Percentiles rank a stretch among this genome's conserved stretches.
Evolutionary conservation across 2,329 filamentous ascomycete species (phyloP).

Genomic region (Plectosphaerella sp.): DNA sequence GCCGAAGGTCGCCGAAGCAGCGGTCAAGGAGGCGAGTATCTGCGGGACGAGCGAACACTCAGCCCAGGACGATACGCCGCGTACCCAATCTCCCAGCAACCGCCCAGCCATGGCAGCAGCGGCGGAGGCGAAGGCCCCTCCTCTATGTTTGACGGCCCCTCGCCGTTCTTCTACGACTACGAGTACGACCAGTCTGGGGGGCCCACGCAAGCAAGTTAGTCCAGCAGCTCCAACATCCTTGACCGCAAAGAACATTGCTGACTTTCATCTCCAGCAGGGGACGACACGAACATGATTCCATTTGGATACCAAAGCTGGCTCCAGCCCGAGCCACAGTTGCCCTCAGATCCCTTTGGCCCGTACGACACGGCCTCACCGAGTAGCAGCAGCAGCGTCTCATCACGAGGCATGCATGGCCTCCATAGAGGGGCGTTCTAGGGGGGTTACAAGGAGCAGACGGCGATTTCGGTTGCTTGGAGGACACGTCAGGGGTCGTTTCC

Average conservation of each 20-base stretch:
- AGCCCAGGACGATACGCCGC: slow-evolving; percentile 14
- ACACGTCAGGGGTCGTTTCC: no score
- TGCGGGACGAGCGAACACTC: slow-evolving; percentile 26
- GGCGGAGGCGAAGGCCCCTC: slow-evolving; percentile 7
- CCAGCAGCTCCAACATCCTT: not conserved
- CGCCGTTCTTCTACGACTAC: not conserved
- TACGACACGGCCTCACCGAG: not conserved
- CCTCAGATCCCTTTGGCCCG: not conserved
- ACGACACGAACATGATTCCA: no score
- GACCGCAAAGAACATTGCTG: no score
- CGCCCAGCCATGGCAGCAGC: slow-evolving; percentile 26
- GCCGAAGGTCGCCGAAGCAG: slow-evolving; percentile 38
- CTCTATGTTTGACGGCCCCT: not conserved
- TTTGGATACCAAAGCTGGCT: no score
- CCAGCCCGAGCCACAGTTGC: not conserved
- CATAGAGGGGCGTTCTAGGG: not conserved
- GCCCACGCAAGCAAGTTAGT: not conserved
- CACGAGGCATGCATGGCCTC: not conserved
- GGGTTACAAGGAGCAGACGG: no score
- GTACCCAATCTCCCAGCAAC: slow-evolving; percentile 14
- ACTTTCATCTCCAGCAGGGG: no score
- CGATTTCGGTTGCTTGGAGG: no score
- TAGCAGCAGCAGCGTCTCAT: not conserved
- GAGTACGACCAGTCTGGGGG: not conserved
- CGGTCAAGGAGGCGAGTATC: slow-evolving; percentile 26